phyloP scores from a whole-genome alignment of 768 basidiomycete species.

The Kwoniella dendrophila region DNA sequence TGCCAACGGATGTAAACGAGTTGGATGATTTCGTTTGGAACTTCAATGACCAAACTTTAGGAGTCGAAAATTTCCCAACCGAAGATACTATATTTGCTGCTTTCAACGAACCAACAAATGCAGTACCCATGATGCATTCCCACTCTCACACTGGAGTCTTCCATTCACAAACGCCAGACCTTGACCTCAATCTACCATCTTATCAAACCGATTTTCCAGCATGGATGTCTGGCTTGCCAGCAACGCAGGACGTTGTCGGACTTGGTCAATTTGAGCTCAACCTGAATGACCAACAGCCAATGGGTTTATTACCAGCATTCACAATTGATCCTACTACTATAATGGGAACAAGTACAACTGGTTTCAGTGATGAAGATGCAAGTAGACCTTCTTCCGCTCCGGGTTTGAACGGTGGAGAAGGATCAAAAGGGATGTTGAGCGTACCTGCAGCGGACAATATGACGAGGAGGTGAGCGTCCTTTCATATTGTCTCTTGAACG shows the following conservation, averaged over 20 bases:
- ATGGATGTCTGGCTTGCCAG: slow-evolving; percentile 22
- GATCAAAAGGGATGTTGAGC: slow-evolving; percentile 42
- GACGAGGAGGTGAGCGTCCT: slow-evolving; percentile 50
- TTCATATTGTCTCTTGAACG: background rate
- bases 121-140: slow-evolving; percentile 19
- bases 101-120: slow-evolving; percentile 24
- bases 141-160: slow-evolving; percentile 22
- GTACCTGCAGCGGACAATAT: slow-evolving; percentile 37
- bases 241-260: slow-evolving; percentile 38
- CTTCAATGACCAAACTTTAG: slow-evolving; percentile 44
- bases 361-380: slow-evolving; percentile 16
- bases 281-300: background rate
- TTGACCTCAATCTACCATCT: slow-evolving; percentile 7
- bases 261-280: slow-evolving; percentile 14
- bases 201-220: background rate
- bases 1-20: slow-evolving; percentile 3
- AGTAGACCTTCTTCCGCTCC: slow-evolving; percentile 41
- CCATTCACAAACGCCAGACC: slow-evolving; percentile 12
- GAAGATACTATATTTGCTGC: slow-evolving; percentile 42
- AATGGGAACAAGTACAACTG: slow-evolving; percentile 26
- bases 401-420: slow-evolving; percentile 34
- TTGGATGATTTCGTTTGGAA: slow-evolving; percentile 34
- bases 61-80: slow-evolving; percentile 15
- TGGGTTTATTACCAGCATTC: slow-evolving; percentile 19
- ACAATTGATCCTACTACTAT: slow-evolving; percentile 42